Evolutionary conservation across 2,329 filamentous ascomycete genomes (phyloP).

Genomic region (Diaporthe humulicola): DNA sequence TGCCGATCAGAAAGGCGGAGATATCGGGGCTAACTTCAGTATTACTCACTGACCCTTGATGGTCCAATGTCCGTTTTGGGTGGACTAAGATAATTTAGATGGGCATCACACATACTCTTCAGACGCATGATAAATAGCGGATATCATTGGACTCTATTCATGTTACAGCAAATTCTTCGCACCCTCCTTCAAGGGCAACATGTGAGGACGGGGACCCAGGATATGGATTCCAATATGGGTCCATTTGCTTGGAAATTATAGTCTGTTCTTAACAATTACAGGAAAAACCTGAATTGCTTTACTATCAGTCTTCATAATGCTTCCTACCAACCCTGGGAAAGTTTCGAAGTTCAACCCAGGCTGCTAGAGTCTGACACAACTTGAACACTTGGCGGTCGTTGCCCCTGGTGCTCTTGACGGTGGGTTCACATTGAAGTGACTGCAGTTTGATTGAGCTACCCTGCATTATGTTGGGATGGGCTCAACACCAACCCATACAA

Average conservation of each 20-base stretch:
- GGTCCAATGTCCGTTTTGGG: background rate
- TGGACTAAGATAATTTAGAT: background rate
- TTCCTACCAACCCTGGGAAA: background rate
- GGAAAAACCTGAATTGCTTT: background rate
- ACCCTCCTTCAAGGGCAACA: background rate
- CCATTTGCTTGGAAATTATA: background rate
- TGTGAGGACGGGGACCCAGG: background rate
- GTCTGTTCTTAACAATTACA: background rate
- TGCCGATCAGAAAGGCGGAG: slow-evolving; percentile 15
- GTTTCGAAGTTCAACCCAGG: background rate
- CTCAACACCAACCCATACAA: background rate
- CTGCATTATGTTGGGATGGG: background rate
- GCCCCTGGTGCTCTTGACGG: background rate
- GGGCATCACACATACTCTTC: background rate
- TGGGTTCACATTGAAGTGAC: background rate
- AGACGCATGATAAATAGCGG: background rate
- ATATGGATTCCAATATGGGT: background rate
- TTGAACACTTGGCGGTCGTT: background rate
- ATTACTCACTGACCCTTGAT: background rate
- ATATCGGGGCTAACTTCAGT: slow-evolving; percentile 4
- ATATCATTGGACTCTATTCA: background rate
- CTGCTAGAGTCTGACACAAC: background rate
- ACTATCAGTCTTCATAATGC: background rate
- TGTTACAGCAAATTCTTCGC: background rate
- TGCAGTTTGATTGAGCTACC: background rate